phyloP scores from a whole-genome alignment of 441 rosid genomes.

The Flueggea neowawraea region DNA sequence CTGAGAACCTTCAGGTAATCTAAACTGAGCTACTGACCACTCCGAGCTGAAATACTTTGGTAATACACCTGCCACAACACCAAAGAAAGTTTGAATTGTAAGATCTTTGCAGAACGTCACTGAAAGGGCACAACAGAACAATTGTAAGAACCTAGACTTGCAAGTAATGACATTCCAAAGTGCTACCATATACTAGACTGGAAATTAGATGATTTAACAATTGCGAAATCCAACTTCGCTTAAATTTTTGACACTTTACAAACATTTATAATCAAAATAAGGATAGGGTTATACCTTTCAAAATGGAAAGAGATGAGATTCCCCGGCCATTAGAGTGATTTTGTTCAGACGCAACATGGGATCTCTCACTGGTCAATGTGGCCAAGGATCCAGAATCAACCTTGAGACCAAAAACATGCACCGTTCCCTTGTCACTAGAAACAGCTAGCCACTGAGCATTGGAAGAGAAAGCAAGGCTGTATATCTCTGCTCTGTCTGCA shows the following conservation, averaged over 20 bases:
- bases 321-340: slow-evolving; percentile 28
- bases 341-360: slow-evolving; percentile 30
- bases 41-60: slow-evolving; percentile 62
- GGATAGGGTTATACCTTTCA: slow-evolving; percentile 47
- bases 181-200: too few relatives aligned
- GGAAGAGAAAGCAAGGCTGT: slow-evolving; percentile 72
- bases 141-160: background rate
- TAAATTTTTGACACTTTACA: too few relatives aligned
- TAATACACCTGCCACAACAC: slow-evolving; percentile 34
- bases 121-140: too few relatives aligned
- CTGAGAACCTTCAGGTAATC: slow-evolving; percentile 36
- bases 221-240: too few relatives aligned
- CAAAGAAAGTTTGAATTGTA: background rate
- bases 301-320: slow-evolving; percentile 54
- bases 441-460: slow-evolving; percentile 66
- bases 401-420: slow-evolving; percentile 71
- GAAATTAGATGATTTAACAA: too few relatives aligned
- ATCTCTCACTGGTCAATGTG: slow-evolving; percentile 24
- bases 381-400: slow-evolving; percentile 33
- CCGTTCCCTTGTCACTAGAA: slow-evolving; percentile 84
- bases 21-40: slow-evolving; percentile 59
- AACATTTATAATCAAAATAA: too few relatives aligned
- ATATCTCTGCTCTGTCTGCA: slow-evolving; percentile 75
- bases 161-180: background rate
- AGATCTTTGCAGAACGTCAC: too few relatives aligned